Conservation (phyloP, 306 rosid species). For the Gynostemma pentaphyllum region DNA sequence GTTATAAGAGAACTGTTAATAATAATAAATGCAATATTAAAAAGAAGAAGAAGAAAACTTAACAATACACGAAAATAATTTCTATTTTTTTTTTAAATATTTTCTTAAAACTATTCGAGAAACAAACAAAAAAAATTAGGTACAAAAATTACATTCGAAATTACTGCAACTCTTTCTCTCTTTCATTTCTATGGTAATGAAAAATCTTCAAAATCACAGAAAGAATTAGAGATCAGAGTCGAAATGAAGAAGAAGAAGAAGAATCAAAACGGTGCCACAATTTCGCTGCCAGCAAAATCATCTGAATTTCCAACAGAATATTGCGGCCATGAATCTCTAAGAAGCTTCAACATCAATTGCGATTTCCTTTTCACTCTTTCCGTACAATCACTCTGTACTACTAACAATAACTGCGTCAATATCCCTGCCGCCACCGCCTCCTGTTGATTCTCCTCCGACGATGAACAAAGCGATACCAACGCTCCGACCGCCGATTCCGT, state of each 20-base stretch:
- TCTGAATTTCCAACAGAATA: conserved; percentile 70
- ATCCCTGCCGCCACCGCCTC: conserved; percentile 85
- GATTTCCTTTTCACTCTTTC: conserved; percentile 91
- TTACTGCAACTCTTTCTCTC: not conserved
- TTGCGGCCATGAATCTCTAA: conserved; percentile 97
- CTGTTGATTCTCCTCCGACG: conserved; percentile 39
- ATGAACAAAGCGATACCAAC: conserved; percentile 63
- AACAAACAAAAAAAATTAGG: not conserved
- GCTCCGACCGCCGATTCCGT: conserved; percentile 95
- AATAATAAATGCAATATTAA: not conserved
- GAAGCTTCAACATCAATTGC: conserved; percentile 77
- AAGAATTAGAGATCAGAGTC: not conserved
- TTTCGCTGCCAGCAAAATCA: conserved; percentile 67
- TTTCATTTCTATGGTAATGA: too few species aligned
- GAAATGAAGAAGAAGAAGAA: not conserved
- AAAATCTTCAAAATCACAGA: not conserved
- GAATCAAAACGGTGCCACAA: conserved; percentile 39
- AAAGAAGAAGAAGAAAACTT: not conserved
- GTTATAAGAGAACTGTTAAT: not conserved
- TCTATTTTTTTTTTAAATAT: not conserved
- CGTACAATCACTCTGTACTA: conserved; percentile 90
- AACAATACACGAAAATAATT: not conserved
- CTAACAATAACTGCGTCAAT: conserved; percentile 58
- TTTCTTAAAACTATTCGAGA: not conserved
- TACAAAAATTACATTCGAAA: conserved; percentile 10